Percentiles rank a stretch among this genome's conserved stretches.
Evolutionary conservation across 2,329 filamentous ascomycete species (phyloP).

Genomic region (Ceratocystis alfenasii): DNA sequence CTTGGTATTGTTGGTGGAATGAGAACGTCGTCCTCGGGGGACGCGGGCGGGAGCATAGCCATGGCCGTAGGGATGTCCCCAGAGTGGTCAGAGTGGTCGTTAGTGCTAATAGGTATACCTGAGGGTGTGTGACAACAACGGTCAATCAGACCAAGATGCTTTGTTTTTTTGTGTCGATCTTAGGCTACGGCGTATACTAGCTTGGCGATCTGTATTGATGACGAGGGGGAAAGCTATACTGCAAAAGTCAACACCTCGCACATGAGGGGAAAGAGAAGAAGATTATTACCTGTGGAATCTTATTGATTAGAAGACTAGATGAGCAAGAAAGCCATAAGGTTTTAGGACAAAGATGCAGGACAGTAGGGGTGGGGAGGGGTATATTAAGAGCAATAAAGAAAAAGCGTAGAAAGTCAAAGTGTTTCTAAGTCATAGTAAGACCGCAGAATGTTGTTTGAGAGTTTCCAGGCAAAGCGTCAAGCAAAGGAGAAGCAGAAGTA

Average conservation of each 20-base stretch:
- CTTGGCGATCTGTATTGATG: neutral
- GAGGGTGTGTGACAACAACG: too few species aligned
- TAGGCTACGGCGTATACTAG: neutral
- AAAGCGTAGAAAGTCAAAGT: neutral
- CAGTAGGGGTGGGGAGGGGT: neutral
- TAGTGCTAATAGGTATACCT: neutral
- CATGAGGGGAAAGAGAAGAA: neutral
- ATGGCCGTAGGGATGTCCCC: conserved; percentile 1
- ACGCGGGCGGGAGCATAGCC: conserved; percentile 15
- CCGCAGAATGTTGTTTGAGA: neutral
- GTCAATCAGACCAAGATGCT: neutral
- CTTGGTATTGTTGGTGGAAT: conserved; percentile 21
- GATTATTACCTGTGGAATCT: neutral
- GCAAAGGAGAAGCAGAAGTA: neutral
- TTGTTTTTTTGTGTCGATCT: neutral
- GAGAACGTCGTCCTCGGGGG: conserved; percentile 19
- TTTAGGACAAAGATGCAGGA: too few species aligned
- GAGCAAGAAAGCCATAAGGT: neutral
- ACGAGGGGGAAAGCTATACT: neutral
- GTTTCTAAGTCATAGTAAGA: neutral
- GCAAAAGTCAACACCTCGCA: neutral
- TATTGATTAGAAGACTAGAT: neutral
- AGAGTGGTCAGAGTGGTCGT: neutral
- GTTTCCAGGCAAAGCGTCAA: conserved; percentile 6
- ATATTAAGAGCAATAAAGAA: conserved; percentile 5